phyloP scores from a whole-genome alignment of 2,329 filamentous ascomycete genomes.

The Apiospora koreana region DNA sequence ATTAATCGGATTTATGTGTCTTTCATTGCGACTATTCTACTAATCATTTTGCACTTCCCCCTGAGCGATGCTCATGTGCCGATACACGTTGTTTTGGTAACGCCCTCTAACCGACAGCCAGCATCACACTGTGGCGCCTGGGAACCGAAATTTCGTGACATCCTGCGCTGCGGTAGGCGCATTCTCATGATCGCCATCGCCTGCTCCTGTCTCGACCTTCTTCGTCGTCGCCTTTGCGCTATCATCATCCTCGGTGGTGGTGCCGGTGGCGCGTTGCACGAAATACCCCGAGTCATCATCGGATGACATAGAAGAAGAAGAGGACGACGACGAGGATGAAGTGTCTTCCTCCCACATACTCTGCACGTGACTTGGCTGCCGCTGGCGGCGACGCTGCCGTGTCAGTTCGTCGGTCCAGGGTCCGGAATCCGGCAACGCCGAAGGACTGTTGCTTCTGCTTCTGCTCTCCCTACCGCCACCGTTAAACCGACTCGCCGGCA shows the following conservation, averaged over 20 bases:
- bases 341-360: not conserved
- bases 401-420: conserved; percentile 8
- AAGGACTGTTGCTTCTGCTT: not conserved
- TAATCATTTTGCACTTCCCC: too few relatives aligned
- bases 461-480: too few relatives aligned
- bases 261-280: not conserved
- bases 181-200: fast-evolving
- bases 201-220: not conserved
- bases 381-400: not conserved
- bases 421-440: not conserved
- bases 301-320: not conserved
- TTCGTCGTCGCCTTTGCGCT: not conserved
- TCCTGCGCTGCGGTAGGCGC: not conserved
- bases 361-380: not conserved
- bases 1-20: too few relatives aligned
- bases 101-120: too few relatives aligned
- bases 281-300: not conserved
- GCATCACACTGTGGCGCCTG: too few relatives aligned
- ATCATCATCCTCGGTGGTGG: not conserved
- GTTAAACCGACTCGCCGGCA: not conserved
- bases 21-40: too few relatives aligned
- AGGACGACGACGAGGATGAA: not conserved
- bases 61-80: too few relatives aligned
- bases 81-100: too few relatives aligned
- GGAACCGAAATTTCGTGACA: not conserved